A percentile compares a stretch with the other conserved stretches of the same genome.
These are phyloP conservation scores for Nasturtium officinale DNA, from an alignment of 345 rosid genomes.

Conservation along the genomic window DNA sequence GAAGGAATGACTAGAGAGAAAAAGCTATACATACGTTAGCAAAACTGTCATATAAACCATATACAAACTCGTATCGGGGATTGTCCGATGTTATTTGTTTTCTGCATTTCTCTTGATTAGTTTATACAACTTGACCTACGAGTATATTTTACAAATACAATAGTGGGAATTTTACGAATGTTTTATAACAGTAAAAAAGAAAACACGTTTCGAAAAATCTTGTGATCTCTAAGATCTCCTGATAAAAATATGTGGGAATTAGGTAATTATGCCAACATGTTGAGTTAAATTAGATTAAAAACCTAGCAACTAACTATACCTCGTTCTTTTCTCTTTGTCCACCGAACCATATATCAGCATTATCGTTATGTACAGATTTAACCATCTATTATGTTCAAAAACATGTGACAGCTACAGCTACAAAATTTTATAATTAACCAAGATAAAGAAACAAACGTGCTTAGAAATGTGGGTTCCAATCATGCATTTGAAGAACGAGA, in stretches of 20 bases:
- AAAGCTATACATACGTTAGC: background rate
- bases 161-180: background rate
- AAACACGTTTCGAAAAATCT: background rate
- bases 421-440: background rate
- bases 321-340: background rate
- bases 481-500: slow-evolving; percentile 37
- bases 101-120: background rate
- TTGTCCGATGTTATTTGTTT: background rate
- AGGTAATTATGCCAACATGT: background rate
- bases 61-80: background rate
- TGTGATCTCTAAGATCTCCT: background rate
- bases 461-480: slow-evolving; percentile 31
- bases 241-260: background rate
- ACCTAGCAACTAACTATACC: slow-evolving; percentile 1
- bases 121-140: background rate
- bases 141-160: background rate
- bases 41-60: no score
- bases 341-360: background rate
- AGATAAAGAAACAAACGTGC: slow-evolving; percentile 33
- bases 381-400: background rate
- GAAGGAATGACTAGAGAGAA: background rate
- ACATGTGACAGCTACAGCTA: slow-evolving; percentile 25
- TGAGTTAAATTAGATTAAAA: background rate
- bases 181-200: background rate
- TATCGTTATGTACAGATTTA: background rate